phyloP scores from a whole-genome alignment of 257 asterid genomes.

The Petunia axillaris region DNA sequence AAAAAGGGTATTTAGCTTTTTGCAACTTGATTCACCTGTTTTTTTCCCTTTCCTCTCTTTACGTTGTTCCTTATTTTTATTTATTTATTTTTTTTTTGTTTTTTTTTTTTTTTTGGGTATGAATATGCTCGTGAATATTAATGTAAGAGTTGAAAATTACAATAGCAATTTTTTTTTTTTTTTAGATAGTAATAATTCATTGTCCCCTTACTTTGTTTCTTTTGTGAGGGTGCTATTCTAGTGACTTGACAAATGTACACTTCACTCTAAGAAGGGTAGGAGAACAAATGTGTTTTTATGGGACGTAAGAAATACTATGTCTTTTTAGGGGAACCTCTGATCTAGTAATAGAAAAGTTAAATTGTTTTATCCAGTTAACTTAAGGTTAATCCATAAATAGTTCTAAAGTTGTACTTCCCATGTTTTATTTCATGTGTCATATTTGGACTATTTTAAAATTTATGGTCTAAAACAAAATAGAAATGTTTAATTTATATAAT shows the following conservation, averaged over 20 bases:
- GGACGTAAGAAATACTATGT: not conserved
- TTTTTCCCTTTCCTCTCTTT: no score
- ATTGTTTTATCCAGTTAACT: not conserved
- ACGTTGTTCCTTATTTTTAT: no score
- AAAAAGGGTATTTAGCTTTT: not conserved
- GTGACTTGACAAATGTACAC: not conserved
- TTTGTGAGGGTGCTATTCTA: not conserved
- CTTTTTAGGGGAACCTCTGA: not conserved
- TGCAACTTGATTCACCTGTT: no score
- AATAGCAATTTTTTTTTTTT: no score
- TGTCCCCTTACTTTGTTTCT: not conserved
- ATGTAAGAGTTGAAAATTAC: no score
- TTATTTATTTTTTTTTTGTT: no score
- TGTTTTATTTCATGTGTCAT: no score
- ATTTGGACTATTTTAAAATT: no score
- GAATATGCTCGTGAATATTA: no score
- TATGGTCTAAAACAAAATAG: no score
- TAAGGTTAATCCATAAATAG: not conserved
- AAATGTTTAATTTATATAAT: no score
- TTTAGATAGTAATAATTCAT: not conserved
- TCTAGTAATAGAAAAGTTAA: not conserved
- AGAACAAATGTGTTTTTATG: not conserved
- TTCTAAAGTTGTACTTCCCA: not conserved
- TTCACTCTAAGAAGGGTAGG: not conserved
- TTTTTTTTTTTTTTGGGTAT: no score